Conservation (phyloP, 2,329 filamentous ascomycete genomes). For the Colletotrichum brevisporum region DNA sequence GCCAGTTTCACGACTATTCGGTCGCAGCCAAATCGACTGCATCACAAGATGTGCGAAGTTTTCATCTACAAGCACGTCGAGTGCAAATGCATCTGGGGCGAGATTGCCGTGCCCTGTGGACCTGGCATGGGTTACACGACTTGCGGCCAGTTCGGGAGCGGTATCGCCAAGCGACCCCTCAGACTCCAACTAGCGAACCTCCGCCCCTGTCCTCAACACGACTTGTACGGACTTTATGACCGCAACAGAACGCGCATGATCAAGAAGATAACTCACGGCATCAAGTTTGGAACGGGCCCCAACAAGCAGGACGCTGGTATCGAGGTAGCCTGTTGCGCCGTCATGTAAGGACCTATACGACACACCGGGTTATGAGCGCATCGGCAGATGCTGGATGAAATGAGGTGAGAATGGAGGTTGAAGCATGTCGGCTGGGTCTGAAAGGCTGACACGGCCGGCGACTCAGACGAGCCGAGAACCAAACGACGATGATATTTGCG, state of each 20-base stretch:
- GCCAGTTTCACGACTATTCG: too few relatives aligned
- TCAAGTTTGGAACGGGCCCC: conserved; percentile 65
- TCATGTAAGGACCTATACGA: conserved; percentile 52
- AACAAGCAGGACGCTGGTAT: conserved; percentile 53
- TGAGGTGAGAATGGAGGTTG: not conserved
- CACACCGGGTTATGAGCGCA: not conserved
- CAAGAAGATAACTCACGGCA: conserved; percentile 56
- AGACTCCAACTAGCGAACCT: conserved; percentile 52
- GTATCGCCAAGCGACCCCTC: conserved; percentile 52
- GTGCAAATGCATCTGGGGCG: conserved; percentile 68
- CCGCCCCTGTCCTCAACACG: conserved; percentile 59
- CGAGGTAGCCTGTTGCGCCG: conserved; percentile 50
- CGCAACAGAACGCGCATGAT: conserved; percentile 63
- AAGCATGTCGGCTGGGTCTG: not conserved
- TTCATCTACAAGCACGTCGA: conserved; percentile 62
- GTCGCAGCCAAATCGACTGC: too few relatives aligned
- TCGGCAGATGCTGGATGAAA: not conserved
- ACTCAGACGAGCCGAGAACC: conserved; percentile 19
- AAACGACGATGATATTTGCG: conserved; percentile 8
- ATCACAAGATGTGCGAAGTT: conserved; percentile 61
- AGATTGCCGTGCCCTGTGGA: conserved; percentile 61
- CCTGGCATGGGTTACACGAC: conserved; percentile 65
- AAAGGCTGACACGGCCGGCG: conserved; percentile 11
- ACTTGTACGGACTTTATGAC: conserved; percentile 59
- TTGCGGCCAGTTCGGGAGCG: conserved; percentile 56